These are phyloP conservation scores for Hordeum pubiflorum DNA, from an alignment of 202 grass and related monocot genomes.

Conservation along the genomic window DNA sequence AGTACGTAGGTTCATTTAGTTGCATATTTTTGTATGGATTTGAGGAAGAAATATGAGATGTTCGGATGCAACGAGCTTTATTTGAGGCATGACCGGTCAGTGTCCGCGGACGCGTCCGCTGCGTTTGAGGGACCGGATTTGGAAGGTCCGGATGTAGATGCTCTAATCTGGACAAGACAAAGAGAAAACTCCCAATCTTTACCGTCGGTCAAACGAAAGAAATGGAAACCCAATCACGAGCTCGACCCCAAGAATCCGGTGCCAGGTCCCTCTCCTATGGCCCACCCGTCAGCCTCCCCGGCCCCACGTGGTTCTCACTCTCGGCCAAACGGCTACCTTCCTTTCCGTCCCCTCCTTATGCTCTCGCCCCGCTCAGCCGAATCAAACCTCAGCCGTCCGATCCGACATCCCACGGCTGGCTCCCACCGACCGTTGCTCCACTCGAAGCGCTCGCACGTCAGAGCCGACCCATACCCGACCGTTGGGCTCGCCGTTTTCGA, in stretches of 20 bases:
- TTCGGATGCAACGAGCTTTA: too few relatives aligned
- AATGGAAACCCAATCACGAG: neutral
- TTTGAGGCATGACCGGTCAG: too few relatives aligned
- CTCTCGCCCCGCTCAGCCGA: neutral
- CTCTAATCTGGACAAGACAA: neutral
- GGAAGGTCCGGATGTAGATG: too few relatives aligned
- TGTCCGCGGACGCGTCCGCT: too few relatives aligned
- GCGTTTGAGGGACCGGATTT: too few relatives aligned
- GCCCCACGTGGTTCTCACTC: neutral
- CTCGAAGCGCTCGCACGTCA: neutral
- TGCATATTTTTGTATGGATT: too few relatives aligned
- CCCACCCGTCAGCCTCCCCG: neutral
- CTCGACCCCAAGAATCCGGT: too few relatives aligned
- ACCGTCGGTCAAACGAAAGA: neutral
- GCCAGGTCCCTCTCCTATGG: neutral
- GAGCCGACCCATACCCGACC: slow-evolving; percentile 30
- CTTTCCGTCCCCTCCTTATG: neutral
- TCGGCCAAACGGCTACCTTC: slow-evolving; percentile 6
- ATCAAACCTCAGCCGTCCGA: slow-evolving; percentile 25
- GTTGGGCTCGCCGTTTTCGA: slow-evolving; percentile 41
- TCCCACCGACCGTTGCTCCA: slow-evolving; percentile 28
- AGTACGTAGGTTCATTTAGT: too few relatives aligned
- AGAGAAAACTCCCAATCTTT: neutral
- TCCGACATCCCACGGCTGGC: neutral
- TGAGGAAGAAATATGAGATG: too few relatives aligned